Conservation (phyloP, 2,329 filamentous ascomycete species). For the Curvularia verruculosa region DNA sequence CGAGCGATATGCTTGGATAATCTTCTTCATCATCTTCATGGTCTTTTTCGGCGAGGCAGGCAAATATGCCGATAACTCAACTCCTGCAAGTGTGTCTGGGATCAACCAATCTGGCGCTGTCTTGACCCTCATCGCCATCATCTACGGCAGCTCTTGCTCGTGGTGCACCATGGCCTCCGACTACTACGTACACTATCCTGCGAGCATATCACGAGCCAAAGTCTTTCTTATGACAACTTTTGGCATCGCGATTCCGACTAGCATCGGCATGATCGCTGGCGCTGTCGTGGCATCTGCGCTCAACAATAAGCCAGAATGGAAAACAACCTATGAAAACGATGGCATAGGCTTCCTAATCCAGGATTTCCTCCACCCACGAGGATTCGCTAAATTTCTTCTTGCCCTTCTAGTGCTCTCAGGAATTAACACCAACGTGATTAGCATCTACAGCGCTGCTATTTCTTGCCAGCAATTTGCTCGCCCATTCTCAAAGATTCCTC, state of each 20-base stretch:
- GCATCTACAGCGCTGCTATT: constrained; percentile 58
- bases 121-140: constrained; percentile 37
- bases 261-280: constrained; percentile 56
- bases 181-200: constrained; percentile 54
- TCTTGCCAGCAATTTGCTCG: constrained; percentile 56
- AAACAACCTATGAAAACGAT: constrained; percentile 50
- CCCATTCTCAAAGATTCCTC: constrained; percentile 58
- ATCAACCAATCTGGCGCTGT: constrained; percentile 42
- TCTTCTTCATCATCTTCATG: constrained; percentile 56
- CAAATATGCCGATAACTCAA: constrained; percentile 50
- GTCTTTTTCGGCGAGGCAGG: constrained; percentile 57
- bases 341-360: constrained; percentile 57
- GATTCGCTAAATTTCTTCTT: constrained; percentile 57
- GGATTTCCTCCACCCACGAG: constrained; percentile 53
- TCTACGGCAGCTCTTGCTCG: constrained; percentile 48
- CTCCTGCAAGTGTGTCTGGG: constrained; percentile 42
- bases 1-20: constrained; percentile 58
- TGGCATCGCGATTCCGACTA: constrained; percentile 51
- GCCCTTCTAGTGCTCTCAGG: constrained; percentile 53
- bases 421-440: constrained; percentile 55
- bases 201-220: constrained; percentile 46
- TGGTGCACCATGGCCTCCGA: constrained; percentile 53
- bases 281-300: constrained; percentile 50
- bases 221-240: constrained; percentile 53
- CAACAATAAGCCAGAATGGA: constrained; percentile 45